A percentile compares a stretch with the other conserved stretches of the same genome.
These are phyloP conservation scores for Leptosphaerulina australis DNA, from an alignment of 2,329 filamentous ascomycete genomes.

Conservation along the genomic window DNA sequence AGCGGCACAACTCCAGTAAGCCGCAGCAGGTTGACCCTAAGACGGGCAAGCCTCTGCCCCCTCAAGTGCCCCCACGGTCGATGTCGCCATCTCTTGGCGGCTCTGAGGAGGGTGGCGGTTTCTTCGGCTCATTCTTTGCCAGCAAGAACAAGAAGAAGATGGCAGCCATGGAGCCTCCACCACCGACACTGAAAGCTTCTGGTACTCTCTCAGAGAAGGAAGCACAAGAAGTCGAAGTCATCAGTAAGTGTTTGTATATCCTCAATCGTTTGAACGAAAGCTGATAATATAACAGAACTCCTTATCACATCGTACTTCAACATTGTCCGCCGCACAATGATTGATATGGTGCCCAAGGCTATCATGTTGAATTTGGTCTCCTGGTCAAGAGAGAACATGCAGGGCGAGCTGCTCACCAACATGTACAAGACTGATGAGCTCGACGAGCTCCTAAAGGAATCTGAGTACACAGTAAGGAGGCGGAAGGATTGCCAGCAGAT, in stretches of 20 bases:
- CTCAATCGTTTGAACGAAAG: background rate
- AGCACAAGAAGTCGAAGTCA: constrained; percentile 94
- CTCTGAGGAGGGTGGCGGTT: constrained; percentile 67
- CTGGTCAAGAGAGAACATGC: constrained; percentile 98
- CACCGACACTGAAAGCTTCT: constrained; percentile 89
- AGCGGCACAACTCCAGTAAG: constrained; percentile 79
- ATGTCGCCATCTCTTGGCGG: constrained; percentile 70
- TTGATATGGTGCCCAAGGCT: constrained; percentile 99
- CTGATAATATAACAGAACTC: constrained; percentile 67
- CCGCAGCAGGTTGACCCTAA: constrained; percentile 97
- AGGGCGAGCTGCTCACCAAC: constrained; percentile 92
- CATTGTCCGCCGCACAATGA: constrained; percentile 97
- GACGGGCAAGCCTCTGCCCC: constrained; percentile 89
- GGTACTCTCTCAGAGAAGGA: constrained; percentile 94
- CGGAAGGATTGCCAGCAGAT: constrained; percentile 99
- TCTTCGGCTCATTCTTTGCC: constrained; percentile 98
- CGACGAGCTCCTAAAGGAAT: constrained; percentile 95
- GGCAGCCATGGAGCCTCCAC: constrained; percentile 97
- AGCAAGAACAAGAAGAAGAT: constrained; percentile 99
- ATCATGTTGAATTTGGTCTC: constrained; percentile 97
- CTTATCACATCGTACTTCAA: constrained; percentile 97
- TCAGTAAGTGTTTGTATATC: constrained; percentile 69
- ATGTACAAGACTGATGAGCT: constrained; percentile 93
- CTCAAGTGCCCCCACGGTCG: constrained; percentile 70
- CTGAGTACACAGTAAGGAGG: constrained; percentile 91